phyloP scores from a whole-genome alignment of 768 basidiomycete genomes.

The Lactarius sp. region DNA sequence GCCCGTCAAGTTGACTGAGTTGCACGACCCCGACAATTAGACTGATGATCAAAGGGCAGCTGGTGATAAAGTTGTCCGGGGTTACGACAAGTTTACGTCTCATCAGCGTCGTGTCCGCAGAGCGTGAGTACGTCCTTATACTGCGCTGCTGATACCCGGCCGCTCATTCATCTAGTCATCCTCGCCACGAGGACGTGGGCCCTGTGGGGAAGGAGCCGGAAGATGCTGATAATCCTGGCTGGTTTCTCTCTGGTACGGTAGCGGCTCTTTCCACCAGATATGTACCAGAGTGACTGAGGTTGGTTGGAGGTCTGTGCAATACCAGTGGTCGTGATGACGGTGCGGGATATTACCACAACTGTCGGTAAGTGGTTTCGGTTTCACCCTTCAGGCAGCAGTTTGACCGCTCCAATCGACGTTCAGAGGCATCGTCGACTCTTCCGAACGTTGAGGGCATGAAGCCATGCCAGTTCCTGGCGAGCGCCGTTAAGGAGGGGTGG shows the following conservation, averaged over 20 bases:
- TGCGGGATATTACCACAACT: neutral
- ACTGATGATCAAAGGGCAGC: neutral
- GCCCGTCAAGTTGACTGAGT: neutral
- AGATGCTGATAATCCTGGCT: conserved; percentile 11
- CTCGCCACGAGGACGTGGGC: conserved; percentile 31
- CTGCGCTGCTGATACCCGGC: neutral
- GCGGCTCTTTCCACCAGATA: neutral
- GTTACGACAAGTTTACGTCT: conserved; percentile 2
- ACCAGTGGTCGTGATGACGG: neutral
- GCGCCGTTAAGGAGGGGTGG: conserved; percentile 1
- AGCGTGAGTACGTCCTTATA: conserved; percentile 2
- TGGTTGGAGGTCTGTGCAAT: conserved; percentile 2
- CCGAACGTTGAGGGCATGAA: neutral
- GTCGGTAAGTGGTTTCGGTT: neutral
- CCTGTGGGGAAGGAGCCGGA: conserved; percentile 28
- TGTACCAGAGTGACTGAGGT: neutral
- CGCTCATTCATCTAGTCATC: conserved; percentile 24
- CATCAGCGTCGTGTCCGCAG: conserved; percentile 2
- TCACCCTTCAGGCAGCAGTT: no score
- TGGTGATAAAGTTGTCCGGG: neutral
- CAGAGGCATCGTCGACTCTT: neutral
- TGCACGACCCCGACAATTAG: neutral
- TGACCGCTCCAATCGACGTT: neutral
- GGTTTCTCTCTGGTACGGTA: neutral
- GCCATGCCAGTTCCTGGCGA: conserved; percentile 1